Conservation (phyloP, 345 rosid species). For the Corchorus olitorius region DNA sequence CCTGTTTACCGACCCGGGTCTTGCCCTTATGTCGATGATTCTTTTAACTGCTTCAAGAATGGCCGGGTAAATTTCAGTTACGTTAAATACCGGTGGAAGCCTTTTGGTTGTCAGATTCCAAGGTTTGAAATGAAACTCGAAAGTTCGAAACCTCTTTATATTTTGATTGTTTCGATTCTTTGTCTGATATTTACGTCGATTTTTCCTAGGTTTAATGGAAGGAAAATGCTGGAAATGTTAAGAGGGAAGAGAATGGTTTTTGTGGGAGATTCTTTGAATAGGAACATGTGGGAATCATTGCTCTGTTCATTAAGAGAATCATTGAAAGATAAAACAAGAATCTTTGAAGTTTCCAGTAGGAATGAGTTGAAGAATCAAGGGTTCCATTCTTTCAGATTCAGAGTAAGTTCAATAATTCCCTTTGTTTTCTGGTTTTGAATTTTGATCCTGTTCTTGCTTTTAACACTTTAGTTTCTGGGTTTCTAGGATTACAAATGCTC, state of each 20-base stretch:
- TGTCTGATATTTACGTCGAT: neutral
- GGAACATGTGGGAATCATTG: conserved; percentile 82
- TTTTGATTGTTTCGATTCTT: neutral
- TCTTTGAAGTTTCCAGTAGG: conserved; percentile 45
- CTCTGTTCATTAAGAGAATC: conserved; percentile 66
- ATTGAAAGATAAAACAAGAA: conserved; percentile 46
- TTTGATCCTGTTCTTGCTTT: neutral
- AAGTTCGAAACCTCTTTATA: neutral
- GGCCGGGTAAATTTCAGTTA: conserved; percentile 53
- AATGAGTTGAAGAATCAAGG: conserved; percentile 46
- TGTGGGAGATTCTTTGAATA: conserved; percentile 68
- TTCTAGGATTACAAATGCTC: conserved; percentile 43
- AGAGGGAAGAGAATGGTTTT: conserved; percentile 66
- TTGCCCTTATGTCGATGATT: conserved; percentile 58
- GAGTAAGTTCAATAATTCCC: conserved; percentile 21
- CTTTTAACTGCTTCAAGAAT: conserved; percentile 63
- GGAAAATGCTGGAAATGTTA: conserved; percentile 54
- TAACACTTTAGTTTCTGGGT: no score
- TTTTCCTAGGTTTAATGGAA: conserved; percentile 55
- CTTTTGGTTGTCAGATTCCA: conserved; percentile 60
- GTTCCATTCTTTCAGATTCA: conserved; percentile 57
- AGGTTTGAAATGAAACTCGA: conserved; percentile 29
- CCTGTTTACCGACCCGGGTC: conserved; percentile 59
- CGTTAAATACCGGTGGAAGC: conserved; percentile 52
- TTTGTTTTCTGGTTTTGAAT: neutral